A percentile compares a stretch with the other conserved stretches of the same genome.
These are phyloP conservation scores for Arachnomyces sp. DNA, from an alignment of 2,329 filamentous ascomycete genomes.

Conservation along the genomic window DNA sequence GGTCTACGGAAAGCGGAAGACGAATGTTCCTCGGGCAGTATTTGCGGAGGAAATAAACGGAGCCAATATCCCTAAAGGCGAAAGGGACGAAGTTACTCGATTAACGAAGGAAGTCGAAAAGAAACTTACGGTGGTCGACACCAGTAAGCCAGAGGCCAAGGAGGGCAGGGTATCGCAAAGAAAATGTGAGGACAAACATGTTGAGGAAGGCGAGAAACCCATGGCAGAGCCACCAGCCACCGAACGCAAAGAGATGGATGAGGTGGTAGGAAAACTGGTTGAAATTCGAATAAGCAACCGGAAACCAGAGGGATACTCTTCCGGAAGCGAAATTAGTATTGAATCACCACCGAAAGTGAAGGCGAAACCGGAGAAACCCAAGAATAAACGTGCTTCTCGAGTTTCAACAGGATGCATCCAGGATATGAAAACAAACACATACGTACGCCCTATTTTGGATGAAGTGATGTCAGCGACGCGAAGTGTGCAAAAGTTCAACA, in stretches of 20 bases:
- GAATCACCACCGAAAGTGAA: background rate
- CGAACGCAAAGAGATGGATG: background rate
- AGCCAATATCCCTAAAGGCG: constrained; percentile 8
- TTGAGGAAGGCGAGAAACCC: background rate
- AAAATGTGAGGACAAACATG: background rate
- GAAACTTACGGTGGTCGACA: background rate
- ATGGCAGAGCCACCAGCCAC: background rate
- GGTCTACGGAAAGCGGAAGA: constrained; percentile 29
- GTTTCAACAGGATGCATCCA: constrained; percentile 27
- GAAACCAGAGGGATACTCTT: background rate
- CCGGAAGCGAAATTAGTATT: background rate
- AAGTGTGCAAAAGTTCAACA: constrained; percentile 30
- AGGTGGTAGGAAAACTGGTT: constrained; percentile 1
- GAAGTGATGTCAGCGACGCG: constrained; percentile 31
- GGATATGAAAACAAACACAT: constrained; percentile 26
- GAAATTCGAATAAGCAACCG: background rate
- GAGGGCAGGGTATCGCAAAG: too few relatives aligned
- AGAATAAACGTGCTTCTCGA: constrained; percentile 16
- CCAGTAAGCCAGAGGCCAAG: too few relatives aligned
- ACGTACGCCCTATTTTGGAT: constrained; percentile 29
- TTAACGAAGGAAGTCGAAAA: background rate
- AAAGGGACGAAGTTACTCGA: background rate
- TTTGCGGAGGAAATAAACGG: constrained; percentile 22
- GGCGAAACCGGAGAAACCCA: constrained; percentile 4
- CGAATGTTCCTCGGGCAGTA: constrained; percentile 28